phyloP scores from a whole-genome alignment of 208 protist genomes.

The Novymonas esmeraldas region DNA sequence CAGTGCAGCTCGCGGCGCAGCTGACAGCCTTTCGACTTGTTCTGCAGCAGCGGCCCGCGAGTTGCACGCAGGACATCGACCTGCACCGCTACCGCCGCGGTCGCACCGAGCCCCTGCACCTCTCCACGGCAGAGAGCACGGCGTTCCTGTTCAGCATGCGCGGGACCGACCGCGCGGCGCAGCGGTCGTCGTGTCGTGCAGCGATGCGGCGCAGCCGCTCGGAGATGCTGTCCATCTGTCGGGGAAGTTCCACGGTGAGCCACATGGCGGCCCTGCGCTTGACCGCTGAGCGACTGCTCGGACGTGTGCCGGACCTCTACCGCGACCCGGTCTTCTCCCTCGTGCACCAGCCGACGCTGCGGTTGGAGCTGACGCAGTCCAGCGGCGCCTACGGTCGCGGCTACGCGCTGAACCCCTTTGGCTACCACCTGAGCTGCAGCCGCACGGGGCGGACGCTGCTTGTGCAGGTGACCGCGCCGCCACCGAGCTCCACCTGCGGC shows the following conservation, averaged over 20 bases:
- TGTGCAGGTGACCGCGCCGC: conserved; percentile 23
- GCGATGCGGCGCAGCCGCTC: conserved; percentile 13
- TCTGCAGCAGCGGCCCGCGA: conserved; percentile 64
- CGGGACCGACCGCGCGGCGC: neutral
- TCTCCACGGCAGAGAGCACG: conserved; percentile 53
- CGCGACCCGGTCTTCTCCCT: conserved; percentile 10
- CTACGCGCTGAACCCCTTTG: conserved; percentile 20
- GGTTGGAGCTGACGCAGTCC: conserved; percentile 20
- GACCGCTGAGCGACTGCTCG: conserved; percentile 30
- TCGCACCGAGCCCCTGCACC: conserved; percentile 56
- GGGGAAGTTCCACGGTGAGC: conserved; percentile 12
- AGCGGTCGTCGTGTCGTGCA: conserved; percentile 8
- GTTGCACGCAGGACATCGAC: conserved; percentile 50
- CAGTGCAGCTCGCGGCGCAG: conserved; percentile 44
- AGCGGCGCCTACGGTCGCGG: conserved; percentile 17
- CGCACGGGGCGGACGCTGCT: conserved; percentile 21
- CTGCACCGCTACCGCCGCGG: conserved; percentile 73
- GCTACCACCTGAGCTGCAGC: conserved; percentile 30
- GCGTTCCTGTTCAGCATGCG: conserved; percentile 59
- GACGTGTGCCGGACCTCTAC: conserved; percentile 21
- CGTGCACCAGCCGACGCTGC: conserved; percentile 4
- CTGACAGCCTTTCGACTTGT: conserved; percentile 79
- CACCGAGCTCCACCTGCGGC: neutral
- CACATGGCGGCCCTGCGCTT: conserved; percentile 28
- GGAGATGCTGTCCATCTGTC: neutral